Conservation (phyloP, 345 rosid species). For the Eutrema yunnanense region DNA sequence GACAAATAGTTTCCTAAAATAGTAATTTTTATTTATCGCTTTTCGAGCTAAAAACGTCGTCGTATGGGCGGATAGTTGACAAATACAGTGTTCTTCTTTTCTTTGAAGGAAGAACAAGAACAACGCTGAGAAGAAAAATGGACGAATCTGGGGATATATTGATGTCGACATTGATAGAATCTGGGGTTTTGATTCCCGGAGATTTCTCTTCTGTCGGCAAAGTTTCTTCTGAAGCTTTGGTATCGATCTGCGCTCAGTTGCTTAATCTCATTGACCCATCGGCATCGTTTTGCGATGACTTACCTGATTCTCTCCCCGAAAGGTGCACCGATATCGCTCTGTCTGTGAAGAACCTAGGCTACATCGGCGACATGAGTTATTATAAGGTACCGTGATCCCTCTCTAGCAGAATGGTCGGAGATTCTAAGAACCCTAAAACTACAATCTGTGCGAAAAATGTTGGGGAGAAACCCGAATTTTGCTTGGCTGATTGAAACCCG, state of each 20-base stretch:
- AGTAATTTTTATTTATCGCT: background rate
- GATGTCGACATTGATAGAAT: slow-evolving; percentile 37
- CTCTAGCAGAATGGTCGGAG: background rate
- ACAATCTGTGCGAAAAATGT: background rate
- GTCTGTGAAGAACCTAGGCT: slow-evolving; percentile 56
- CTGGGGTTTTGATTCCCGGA: slow-evolving; percentile 49
- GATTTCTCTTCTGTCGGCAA: slow-evolving; percentile 35
- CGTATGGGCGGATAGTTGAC: background rate
- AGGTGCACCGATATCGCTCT: slow-evolving; percentile 52
- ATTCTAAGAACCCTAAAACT: background rate
- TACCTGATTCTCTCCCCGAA: slow-evolving; percentile 48
- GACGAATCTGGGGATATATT: slow-evolving; percentile 36
- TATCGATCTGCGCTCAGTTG: slow-evolving; percentile 59
- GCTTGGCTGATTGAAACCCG: background rate
- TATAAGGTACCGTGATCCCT: slow-evolving; percentile 40
- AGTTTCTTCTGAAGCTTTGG: slow-evolving; percentile 37
- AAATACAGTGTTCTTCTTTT: background rate
- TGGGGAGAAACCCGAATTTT: background rate
- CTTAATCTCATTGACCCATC: slow-evolving; percentile 46
- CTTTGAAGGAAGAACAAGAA: background rate
- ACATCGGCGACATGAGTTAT: slow-evolving; percentile 51
- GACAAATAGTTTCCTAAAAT: background rate
- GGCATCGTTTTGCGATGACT: slow-evolving; percentile 27
- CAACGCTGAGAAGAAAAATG: slow-evolving; percentile 21
- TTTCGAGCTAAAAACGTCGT: background rate